phyloP scores from a whole-genome alignment of 768 basidiomycete genomes.

The Pleurotus giganteus region DNA sequence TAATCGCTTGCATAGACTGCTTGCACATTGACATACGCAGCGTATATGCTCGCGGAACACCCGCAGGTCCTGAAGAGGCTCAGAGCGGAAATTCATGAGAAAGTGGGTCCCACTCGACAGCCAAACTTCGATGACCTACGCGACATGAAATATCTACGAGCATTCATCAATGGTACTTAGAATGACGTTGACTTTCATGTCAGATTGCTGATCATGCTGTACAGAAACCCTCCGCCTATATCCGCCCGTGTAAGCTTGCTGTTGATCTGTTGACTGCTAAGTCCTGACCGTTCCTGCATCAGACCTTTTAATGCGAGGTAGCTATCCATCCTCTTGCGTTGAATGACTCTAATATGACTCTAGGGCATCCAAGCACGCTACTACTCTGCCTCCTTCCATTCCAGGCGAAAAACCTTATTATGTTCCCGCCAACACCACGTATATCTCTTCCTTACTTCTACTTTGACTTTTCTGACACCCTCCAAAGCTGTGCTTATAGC shows the following conservation, averaged over 20 bases:
- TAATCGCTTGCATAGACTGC: conserved; percentile 27
- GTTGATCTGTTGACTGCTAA: not conserved
- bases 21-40: conserved; percentile 37
- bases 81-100: conserved; percentile 52
- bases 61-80: conserved; percentile 45
- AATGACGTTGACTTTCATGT: not conserved
- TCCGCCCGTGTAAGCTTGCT: conserved; percentile 25
- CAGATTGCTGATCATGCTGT: not conserved
- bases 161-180: conserved; percentile 58
- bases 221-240: conserved; percentile 36
- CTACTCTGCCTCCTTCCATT: conserved; percentile 7
- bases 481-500: conserved; percentile 29
- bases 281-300: not conserved
- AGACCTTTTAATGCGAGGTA: not conserved
- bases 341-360: not conserved
- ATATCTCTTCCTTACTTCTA: not conserved
- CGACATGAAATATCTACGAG: conserved; percentile 63
- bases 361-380: conserved; percentile 1
- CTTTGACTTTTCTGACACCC: not conserved
- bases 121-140: conserved; percentile 57
- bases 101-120: conserved; percentile 44
- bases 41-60: conserved; percentile 50
- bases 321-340: not conserved
- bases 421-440: conserved; percentile 8
- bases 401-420: conserved; percentile 11